phyloP scores from a whole-genome alignment of 1,139 yeast species.

The Spencermartinsiella ligniputridi region DNA sequence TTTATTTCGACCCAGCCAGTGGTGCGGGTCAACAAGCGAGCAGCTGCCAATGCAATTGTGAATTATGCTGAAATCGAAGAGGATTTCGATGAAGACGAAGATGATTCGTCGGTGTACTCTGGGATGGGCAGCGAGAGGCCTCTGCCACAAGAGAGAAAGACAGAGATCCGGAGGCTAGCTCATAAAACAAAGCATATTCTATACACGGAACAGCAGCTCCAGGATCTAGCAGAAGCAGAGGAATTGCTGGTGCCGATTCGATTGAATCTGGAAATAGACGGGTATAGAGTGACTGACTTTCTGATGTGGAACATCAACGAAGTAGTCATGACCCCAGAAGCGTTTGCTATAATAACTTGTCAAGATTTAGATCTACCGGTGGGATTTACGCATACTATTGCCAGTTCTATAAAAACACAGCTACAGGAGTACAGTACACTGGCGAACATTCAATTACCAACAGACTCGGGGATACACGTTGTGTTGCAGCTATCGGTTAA shows the following conservation, averaged over 20 bases:
- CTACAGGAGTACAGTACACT: conserved; percentile 67
- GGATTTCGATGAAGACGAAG: conserved; percentile 70
- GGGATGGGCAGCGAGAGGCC: conserved; percentile 2
- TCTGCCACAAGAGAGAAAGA: conserved; percentile 4
- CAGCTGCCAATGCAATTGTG: conserved; percentile 51
- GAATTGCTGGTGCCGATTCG: conserved; percentile 71
- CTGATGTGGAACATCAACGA: conserved; percentile 91
- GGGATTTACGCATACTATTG: conserved; percentile 57
- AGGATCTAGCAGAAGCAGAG: conserved; percentile 34
- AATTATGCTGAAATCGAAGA: conserved; percentile 82
- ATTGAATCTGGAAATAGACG: conserved; percentile 66
- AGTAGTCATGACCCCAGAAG: conserved; percentile 67
- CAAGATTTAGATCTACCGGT: conserved; percentile 76
- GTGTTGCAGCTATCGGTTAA: conserved; percentile 78
- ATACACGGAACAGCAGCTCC: conserved; percentile 34
- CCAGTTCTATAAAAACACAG: conserved; percentile 71
- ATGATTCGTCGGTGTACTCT: conserved; percentile 30
- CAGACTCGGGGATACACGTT: conserved; percentile 66
- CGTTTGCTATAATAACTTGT: conserved; percentile 74
- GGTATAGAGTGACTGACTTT: conserved; percentile 62
- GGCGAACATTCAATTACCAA: conserved; percentile 59
- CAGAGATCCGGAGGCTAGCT: conserved; percentile 22
- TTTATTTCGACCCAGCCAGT: conserved; percentile 67
- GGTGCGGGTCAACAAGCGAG: conserved; percentile 74
- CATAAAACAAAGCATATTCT: conserved; percentile 29